Evolutionary conservation across 139 green algal species (phyloP), one percentile per base, ranked within the genome.

Genomic region (Pleodorina starrii): DNA sequence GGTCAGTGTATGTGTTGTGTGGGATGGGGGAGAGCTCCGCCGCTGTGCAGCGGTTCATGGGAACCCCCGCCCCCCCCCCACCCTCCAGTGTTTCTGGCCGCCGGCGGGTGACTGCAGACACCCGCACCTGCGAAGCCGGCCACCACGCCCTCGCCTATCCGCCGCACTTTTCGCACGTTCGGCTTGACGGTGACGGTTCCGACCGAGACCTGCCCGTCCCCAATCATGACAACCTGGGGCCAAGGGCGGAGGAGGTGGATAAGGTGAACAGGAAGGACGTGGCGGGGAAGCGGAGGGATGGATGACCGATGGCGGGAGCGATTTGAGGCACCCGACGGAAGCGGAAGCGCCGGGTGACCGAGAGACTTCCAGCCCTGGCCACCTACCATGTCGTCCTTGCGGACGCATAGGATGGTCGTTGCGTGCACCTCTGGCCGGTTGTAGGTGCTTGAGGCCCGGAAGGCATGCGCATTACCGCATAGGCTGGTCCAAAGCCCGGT

Each of bases 131-230:
- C 91, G 80, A 94, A 94, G 57, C 91, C 91, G 10, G 81, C 91
- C 36, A 94, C 81, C 59, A 94, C 91, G 9, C 44, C 46, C 16
- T 94, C 91, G 7, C 89, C 91, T 44, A 94, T 91, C n/a, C 89
- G 71, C 23, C 91, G 89, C 29, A 94, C 60, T 86, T 94, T 94
- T 25, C 86, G 86, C 2, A 90, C 91, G 29, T 94, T 94, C n/a
- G 91, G 91, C 75, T 94, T 94, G 32, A 90, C 89, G 9, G 89
- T 80, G 40, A 89, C 89, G 27, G n/a, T 42, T n/a, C 91, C 91
- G 23, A 91, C 84, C n/a, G 79, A 91, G n/a, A 92, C 85, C 63
- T 94, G 91, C 14, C 91, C 91, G 72, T 94, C 91, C 17, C 91
- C 91, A 42, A 94, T 91, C 81, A 94, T 84, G 1, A 91, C 85